Base-by-base conservation (phyloP, 1,139 yeast genomes). In the Pichia sp. region DNA sequence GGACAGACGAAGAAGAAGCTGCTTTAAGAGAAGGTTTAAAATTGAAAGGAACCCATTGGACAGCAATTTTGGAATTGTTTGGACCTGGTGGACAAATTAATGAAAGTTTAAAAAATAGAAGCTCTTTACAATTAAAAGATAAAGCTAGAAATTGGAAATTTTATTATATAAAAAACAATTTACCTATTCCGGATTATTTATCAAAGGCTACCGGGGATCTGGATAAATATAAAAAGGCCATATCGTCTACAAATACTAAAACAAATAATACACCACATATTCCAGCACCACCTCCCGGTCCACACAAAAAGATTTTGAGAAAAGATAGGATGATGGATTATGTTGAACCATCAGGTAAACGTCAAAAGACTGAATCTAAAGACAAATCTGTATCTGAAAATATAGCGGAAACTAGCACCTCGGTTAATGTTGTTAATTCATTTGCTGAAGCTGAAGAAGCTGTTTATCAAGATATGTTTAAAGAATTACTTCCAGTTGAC, bases 121-220 rank as follows among this genome's bases (percentile, higher is more conserved):
- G 85, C 10, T 95, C 89, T 62, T 89, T 90, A 10, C 97, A 90
- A 64, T 73, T 92, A 51, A 92, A 92, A 64, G 98, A 92, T 64
- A 92, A 92, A 63, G 97, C 97, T 0, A 76, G 97, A 56, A 92
- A 92, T 62, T 85, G 96, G 87, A 92, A 90, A 65, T 78, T 87
- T 75, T 83, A 84, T 55, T 88, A 84, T 63, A 69, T 89, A 52
- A 86, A 88, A 61, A 75, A 79, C 50, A 82, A 81, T 4, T 67
- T 79, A 43, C 80, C 86, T 6, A 79, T 90, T 5, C 97, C 97
- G 0, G 80, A 75, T 3, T 90, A 87, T 60, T 70, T 92, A 55
- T 73, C 71, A 48, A 81, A 83, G 56, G 97, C 90, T 30, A 89
- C 97, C 0, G 97, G 97, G 40, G 95, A 83, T 56, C 67, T 85